Base-by-base conservation (phyloP, 495 filamentous ascomycete genomes). In the Aspergillus diversus region DNA sequence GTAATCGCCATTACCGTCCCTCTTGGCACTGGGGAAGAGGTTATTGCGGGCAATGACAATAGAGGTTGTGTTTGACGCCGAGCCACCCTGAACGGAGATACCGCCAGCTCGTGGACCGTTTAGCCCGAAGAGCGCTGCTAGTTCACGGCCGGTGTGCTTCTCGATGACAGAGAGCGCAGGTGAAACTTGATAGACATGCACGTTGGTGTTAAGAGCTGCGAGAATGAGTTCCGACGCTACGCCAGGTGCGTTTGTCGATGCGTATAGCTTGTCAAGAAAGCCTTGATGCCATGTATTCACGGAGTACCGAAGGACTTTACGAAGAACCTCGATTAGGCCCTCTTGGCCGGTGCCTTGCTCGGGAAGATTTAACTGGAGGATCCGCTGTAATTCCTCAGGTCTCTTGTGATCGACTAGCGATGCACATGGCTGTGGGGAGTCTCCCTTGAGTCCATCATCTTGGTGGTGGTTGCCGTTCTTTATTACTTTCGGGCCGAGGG, bases 281-380 rank as follows among this genome's bases (percentile, higher is more conserved):
- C 93, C 95, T 70, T 93, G 92, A 73, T 94, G 89, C 93, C 94
- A 98, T 35, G 94, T 97, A 75, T 98, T 98, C 68, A 97, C 94
- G 53, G 87, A 90, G 78, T 95, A 91, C 56, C 84, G 80, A 56
- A 97, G 80, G 35, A 96, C 79, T 66, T 86, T 83, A 63, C 85
- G 76, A 33, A 94, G 80, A 4, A 84, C 76, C 27, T 84, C 72
- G 21, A 94, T 73, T 55, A 97, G 71, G 0, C 92, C 92, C 13
- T 90, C 85, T 68, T 89, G 88, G 3, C 90, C 91, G 39, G 78
- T 76, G 9, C 89, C 90, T 49, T 83, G 75, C 12, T 78, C 73
- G 1, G 92, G 92, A 7, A 97, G 75, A 8, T 82, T 71, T 16
- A 96, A 74, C 16, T 87, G 75, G 21, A 97, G 81, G 21, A 89